Conservation (phyloP, 2,329 filamentous ascomycete species). For the Helminthosporium solani region DNA sequence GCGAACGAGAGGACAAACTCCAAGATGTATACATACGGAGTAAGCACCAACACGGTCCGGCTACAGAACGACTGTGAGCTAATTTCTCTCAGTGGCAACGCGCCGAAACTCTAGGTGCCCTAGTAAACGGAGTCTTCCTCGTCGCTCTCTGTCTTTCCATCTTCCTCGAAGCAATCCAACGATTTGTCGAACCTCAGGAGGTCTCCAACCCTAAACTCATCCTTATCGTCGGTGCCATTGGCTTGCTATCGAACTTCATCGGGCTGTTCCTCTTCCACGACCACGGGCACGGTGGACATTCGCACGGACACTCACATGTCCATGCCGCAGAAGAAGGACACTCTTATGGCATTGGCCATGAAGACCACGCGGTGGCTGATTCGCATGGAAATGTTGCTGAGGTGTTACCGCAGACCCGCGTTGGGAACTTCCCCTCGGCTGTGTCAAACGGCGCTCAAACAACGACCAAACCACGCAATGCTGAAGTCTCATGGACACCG, state of each 20-base stretch:
- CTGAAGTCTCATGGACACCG: constrained; percentile 17
- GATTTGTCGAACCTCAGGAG: constrained; percentile 86
- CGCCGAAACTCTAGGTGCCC: constrained; percentile 91
- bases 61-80: constrained; percentile 9
- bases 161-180: constrained; percentile 89
- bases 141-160: constrained; percentile 96
- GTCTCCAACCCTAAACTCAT: constrained; percentile 84
- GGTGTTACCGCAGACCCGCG: constrained; percentile 62
- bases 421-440: constrained; percentile 52
- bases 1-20: constrained; percentile 77
- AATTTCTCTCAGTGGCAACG: constrained; percentile 73
- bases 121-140: constrained; percentile 96
- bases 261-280: constrained; percentile 91
- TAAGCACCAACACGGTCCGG: constrained; percentile 54
- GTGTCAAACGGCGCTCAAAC: constrained; percentile 19
- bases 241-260: constrained; percentile 82
- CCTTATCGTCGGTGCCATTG: constrained; percentile 82
- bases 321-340: constrained; percentile 56
- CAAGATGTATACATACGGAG: constrained; percentile 92
- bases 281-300: constrained; percentile 69
- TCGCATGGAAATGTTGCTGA: constrained; percentile 62
- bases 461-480: constrained; percentile 13
- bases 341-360: constrained; percentile 47
- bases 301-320: constrained; percentile 36
- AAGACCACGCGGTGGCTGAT: constrained; percentile 52